Conservation (phyloP, 352 stramenopile genomes). For the Globisporangium radiosum region DNA sequence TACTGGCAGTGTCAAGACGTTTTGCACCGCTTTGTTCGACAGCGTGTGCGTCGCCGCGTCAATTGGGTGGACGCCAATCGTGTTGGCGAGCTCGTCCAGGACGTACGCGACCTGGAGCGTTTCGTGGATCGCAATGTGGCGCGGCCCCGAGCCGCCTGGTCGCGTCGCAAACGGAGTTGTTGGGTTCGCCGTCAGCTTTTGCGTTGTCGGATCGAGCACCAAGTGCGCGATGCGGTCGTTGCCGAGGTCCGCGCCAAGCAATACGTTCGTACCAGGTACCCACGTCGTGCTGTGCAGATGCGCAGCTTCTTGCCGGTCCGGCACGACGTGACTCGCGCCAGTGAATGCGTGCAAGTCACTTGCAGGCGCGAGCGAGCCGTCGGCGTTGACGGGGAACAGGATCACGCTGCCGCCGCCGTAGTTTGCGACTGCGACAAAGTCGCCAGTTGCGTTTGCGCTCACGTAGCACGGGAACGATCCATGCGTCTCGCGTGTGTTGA, state of each 20-base stretch:
- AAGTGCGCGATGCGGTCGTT: slow-evolving; percentile 67
- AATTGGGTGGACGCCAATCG: slow-evolving; percentile 51
- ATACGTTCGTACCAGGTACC: slow-evolving; percentile 22
- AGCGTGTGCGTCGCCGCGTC: slow-evolving; percentile 38
- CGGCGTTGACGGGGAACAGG: slow-evolving; percentile 44
- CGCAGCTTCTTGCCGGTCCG: slow-evolving; percentile 62
- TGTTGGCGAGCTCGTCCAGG: slow-evolving; percentile 60
- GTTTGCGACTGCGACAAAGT: slow-evolving; percentile 68
- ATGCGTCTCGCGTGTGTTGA: slow-evolving; percentile 47
- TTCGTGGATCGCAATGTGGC: slow-evolving; percentile 71
- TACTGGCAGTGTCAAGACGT: slow-evolving; percentile 53
- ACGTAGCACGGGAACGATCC: slow-evolving; percentile 63
- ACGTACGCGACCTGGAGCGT: slow-evolving; percentile 54
- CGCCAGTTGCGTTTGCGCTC: slow-evolving; percentile 28
- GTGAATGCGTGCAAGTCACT: slow-evolving; percentile 41
- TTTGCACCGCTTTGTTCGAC: slow-evolving; percentile 36
- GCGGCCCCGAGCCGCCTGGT: slow-evolving; percentile 45
- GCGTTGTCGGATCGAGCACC: slow-evolving; percentile 25
- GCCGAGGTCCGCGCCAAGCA: slow-evolving; percentile 61
- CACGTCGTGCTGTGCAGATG: slow-evolving; percentile 78
- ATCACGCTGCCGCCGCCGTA: slow-evolving; percentile 62
- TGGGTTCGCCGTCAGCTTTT: slow-evolving; percentile 34
- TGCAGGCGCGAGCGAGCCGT: slow-evolving; percentile 41
- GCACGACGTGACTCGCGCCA: slow-evolving; percentile 35
- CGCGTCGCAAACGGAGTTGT: slow-evolving; percentile 32